phyloP scores from a whole-genome alignment of 176 grass and related monocot species.

The Hordeum marinum region DNA sequence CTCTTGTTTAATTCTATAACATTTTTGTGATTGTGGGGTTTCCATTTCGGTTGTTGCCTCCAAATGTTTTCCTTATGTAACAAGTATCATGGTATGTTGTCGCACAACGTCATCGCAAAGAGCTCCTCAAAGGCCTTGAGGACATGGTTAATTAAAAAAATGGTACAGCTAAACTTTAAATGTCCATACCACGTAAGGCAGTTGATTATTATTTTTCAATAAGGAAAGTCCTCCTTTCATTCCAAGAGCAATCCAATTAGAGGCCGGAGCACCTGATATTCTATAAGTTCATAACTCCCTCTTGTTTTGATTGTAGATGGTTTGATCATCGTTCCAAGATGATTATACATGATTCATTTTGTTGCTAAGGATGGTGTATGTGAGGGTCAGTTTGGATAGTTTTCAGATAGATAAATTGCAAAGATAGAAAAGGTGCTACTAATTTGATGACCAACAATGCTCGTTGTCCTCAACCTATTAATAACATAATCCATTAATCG shows the following conservation, averaged over 20 bases:
- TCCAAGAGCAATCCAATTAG: constrained; percentile 17
- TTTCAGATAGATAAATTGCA: constrained; percentile 57
- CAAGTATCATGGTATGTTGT: constrained; percentile 51
- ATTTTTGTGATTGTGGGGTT: neutral
- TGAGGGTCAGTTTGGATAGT: constrained; percentile 61
- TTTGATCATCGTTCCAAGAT: neutral
- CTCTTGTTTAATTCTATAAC: neutral
- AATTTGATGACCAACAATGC: neutral
- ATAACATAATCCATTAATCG: neutral
- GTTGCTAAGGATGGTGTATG: constrained; percentile 55
- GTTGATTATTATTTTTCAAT: neutral
- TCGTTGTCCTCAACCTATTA: neutral
- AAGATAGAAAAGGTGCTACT: constrained; percentile 50
- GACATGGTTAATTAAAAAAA: constrained; percentile 33
- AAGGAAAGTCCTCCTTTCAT: constrained; percentile 59
- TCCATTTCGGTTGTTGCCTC: no score
- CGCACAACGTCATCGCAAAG: constrained; percentile 41
- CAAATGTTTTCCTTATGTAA: no score
- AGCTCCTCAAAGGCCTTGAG: constrained; percentile 48
- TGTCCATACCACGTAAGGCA: neutral
- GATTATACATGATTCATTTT: neutral
- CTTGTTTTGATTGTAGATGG: neutral
- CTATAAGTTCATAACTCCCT: constrained; percentile 34
- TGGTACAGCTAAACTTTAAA: neutral
- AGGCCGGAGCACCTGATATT: constrained; percentile 60